Evolutionary conservation across 192 early-diverging fungal species (phyloP), one percentile per base, ranked within the genome.

Genomic region (Lunasporangiospora selenospora): DNA sequence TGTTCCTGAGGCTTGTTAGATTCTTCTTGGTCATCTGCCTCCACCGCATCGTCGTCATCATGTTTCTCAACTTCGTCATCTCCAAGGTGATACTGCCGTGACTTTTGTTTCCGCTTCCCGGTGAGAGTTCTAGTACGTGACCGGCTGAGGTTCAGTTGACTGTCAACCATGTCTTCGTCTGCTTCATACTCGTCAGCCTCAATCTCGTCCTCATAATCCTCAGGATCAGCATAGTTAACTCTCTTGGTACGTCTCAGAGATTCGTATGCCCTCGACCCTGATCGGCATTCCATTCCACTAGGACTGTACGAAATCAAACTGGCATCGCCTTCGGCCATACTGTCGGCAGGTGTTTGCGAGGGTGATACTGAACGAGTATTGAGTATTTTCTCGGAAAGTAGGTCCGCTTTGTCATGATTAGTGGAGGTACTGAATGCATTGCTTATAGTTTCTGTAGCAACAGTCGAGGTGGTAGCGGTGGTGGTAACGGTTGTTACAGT

Each of bases 221-320:
- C 58, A 8, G 51, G 34, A 10, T 71, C 67, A 31, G 61, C 69
- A 41, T 73, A 73, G 39, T 73, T 73, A 24, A 73, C 49, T 18
- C 60, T 50, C 36, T 63, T 73, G 10, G 30, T 23, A 8, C 39
- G 39, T 26, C 61, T 53, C 26, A 53, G 38, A 7, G 42, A 24
- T 15, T 36, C 42, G 1, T 51, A 32, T 32, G 50, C 21, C 27
- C 21, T 58, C n/a, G 31, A 29, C 31, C 10, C 40, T 24, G 63
- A 41, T 12, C 27, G n/a, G n/a, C n/a, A n/a, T n/a, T n/a, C n/a
- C n/a, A n/a, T n/a, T n/a, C n/a, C n/a, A n/a, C n/a, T n/a, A n/a
- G n/a, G n/a, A n/a, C n/a, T n/a, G n/a, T n/a, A n/a, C n/a, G n/a
- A n/a, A n/a, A n/a, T n/a, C n/a, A n/a, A n/a, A n/a, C n/a, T n/a